Evolutionary conservation across 371 early-diverging fungal species (phyloP), one percentile per base, ranked within the genome.

Genomic region (Mucor indicus): DNA sequence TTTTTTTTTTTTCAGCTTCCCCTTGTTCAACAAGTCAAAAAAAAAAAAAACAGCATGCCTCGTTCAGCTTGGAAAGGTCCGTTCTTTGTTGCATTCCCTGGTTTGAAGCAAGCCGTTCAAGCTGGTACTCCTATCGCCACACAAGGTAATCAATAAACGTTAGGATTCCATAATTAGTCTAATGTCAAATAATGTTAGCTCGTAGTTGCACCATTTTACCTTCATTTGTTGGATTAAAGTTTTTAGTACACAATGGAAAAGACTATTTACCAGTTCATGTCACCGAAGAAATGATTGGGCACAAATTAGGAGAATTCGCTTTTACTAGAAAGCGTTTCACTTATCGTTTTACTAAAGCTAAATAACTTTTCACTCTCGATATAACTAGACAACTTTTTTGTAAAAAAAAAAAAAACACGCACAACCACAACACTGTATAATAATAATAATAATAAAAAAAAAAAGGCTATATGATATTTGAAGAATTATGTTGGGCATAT

Each of bases 1-100:
- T n/a, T n/a, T n/a, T n/a, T n/a, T n/a, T n/a, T n/a, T n/a, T n/a
- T n/a, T n/a, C n/a, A n/a, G n/a, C n/a, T n/a, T n/a, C n/a, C n/a
- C n/a, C n/a, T n/a, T n/a, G n/a, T n/a, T n/a, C n/a, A n/a, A n/a
- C n/a, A n/a, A n/a, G n/a, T n/a, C n/a, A n/a, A n/a, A n/a, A n/a
- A n/a, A n/a, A n/a, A n/a, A n/a, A n/a, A n/a, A n/a, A n/a, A n/a
- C n/a, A n/a, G n/a, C n/a, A 78, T 81, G 77, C 77, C 83, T 52
- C 90, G 97, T 60, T 82, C 96, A 30, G 86, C 85, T 47, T 98
- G 98, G 98, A 96, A 96, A 78, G 95, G 95, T 53, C 96, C 93
- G 25, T 93, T 84, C 72, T 88, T 93, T 59, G 87, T 87, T 20
- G 83, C 87, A n/a, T 86, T 86, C 55, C 81, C 90, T 29, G 85